These are phyloP conservation scores for Coniochaeta ligniaria DNA, from an alignment of 2,329 filamentous ascomycete genomes.

Conservation along the genomic window DNA sequence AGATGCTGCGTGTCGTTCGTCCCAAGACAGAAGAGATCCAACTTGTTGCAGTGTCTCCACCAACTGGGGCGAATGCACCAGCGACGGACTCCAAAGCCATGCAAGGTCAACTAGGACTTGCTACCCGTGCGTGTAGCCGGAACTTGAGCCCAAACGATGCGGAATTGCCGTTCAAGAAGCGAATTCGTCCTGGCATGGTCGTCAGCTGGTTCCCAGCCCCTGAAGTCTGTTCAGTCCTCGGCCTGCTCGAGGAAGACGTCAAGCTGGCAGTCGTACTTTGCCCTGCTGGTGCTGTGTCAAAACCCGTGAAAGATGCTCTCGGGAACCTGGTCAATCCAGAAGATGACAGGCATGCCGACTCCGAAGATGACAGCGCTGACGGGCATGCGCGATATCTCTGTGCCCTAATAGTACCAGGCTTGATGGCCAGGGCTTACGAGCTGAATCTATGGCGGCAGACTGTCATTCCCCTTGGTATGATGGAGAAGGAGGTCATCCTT, in stretches of 20 bases:
- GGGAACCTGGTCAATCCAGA: conserved; percentile 14
- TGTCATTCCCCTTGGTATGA: conserved; percentile 22
- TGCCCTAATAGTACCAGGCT: conserved; percentile 24
- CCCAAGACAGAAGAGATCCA: neutral
- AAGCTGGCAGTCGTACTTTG: conserved; percentile 26
- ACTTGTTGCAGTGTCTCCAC: neutral
- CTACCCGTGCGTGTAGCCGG: neutral
- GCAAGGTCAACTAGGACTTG: neutral
- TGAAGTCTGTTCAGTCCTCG: conserved; percentile 5
- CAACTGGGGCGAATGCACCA: conserved; percentile 9
- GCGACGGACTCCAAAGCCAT: conserved; percentile 33
- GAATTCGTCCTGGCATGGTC: conserved; percentile 34
- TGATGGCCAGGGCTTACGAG: conserved; percentile 28
- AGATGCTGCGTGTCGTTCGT: conserved; percentile 25
- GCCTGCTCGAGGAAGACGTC: conserved; percentile 6
- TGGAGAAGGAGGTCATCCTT: conserved; percentile 32
- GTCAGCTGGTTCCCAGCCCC: conserved; percentile 22
- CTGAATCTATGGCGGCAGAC: conserved; percentile 30
- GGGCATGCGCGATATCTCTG: conserved; percentile 22
- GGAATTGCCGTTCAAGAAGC: conserved; percentile 27
- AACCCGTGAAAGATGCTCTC: neutral
- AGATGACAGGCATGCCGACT: conserved; percentile 7
- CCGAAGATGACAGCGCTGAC: conserved; percentile 2
- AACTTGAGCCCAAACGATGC: neutral
- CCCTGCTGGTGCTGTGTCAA: conserved; percentile 4